Evolutionary conservation across 768 basidiomycete genomes (phyloP).

Genomic region (Lentinula sp.): DNA sequence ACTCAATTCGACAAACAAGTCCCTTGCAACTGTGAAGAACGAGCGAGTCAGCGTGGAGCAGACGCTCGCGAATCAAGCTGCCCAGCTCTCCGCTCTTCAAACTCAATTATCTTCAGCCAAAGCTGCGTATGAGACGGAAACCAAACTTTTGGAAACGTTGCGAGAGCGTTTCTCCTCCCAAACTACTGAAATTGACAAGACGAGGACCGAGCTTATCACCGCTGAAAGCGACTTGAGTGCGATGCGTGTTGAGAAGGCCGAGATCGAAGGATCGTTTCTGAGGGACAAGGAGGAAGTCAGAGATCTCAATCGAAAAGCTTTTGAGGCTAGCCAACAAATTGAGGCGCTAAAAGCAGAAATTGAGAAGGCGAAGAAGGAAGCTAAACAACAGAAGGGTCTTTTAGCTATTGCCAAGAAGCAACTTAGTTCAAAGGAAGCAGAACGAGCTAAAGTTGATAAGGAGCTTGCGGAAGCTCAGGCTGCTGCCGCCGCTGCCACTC

Average conservation of each 20-base stretch:
- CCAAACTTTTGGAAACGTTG: constrained; percentile 56
- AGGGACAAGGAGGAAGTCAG: constrained; percentile 94
- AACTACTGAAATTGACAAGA: constrained; percentile 62
- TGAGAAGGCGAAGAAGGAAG: constrained; percentile 89
- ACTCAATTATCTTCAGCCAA: constrained; percentile 80
- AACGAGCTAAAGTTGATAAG: constrained; percentile 61
- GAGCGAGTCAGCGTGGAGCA: constrained; percentile 66
- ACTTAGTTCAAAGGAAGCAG: constrained; percentile 75
- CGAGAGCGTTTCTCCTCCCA: constrained; percentile 67
- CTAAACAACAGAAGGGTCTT: constrained; percentile 93
- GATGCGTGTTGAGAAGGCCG: constrained; percentile 81
- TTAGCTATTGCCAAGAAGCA: constrained; percentile 95
- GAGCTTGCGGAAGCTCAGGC: constrained; percentile 64
- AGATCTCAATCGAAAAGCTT: constrained; percentile 78
- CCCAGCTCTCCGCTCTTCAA: constrained; percentile 75
- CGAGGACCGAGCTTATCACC: constrained; percentile 73
- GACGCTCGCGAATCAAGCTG: constrained; percentile 58
- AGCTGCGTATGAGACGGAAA: constrained; percentile 83
- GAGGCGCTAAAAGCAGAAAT: constrained; percentile 64
- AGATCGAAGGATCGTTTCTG: constrained; percentile 80
- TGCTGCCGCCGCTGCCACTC: constrained; percentile 44
- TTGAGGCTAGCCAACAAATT: constrained; percentile 70
- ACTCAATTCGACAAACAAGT: constrained; percentile 69
- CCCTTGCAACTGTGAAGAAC: constrained; percentile 56
- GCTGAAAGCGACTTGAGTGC: constrained; percentile 92